These are phyloP conservation scores for Canna indica DNA, from an alignment of 176 grass and related monocot genomes.

Conservation along the genomic window DNA sequence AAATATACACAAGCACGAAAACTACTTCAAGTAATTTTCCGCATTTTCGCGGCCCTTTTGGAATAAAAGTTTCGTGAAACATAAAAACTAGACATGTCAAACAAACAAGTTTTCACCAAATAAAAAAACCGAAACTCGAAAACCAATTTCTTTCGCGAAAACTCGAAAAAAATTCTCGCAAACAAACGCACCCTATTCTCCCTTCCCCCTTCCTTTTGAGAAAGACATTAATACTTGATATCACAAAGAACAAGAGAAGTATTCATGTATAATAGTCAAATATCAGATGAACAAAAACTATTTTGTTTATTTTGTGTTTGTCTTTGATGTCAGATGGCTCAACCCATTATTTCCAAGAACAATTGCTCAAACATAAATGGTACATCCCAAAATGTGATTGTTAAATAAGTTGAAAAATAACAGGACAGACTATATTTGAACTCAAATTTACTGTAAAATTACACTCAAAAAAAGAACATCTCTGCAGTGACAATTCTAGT, in stretches of 20 bases:
- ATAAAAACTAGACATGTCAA: too few species aligned
- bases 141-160: too few species aligned
- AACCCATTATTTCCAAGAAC: not conserved
- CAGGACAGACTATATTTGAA: not conserved
- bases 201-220: not conserved
- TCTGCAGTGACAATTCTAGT: not conserved
- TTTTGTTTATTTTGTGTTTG: not conserved
- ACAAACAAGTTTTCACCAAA: too few species aligned
- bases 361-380: not conserved
- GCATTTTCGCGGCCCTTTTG: too few species aligned
- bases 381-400: not conserved
- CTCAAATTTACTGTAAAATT: not conserved
- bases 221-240: not conserved
- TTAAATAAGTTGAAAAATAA: not conserved
- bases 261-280: not conserved
- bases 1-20: too few species aligned
- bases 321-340: not conserved
- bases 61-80: too few species aligned
- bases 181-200: too few species aligned
- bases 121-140: too few species aligned
- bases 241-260: not conserved
- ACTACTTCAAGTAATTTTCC: too few species aligned
- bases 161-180: too few species aligned
- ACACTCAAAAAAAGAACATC: not conserved
- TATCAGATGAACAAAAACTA: not conserved